Base-by-base conservation (phyloP, 805 yeast genomes). In the Saccharomycopsis oosterbeekiorum region DNA sequence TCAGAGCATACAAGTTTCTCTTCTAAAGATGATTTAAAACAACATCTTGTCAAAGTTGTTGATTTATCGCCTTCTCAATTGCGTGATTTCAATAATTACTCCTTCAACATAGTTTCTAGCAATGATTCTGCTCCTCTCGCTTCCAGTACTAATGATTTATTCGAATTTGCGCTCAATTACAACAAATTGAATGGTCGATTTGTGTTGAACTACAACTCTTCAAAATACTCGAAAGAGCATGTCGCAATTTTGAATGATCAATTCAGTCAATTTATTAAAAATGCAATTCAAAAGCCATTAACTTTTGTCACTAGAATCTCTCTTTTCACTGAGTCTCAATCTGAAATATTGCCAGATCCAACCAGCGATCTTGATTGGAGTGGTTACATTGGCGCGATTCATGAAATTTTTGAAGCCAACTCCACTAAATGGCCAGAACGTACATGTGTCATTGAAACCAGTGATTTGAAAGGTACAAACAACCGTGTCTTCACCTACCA, bases 381-480 rank as follows among this genome's bases (percentile, higher is more conserved):
- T 51, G 88, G 87, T 36, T 94, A 83, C 74, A 81, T 96, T 66
- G 99, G 99, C 55, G 92, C 98, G 15, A 96, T 94, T 68, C 99
- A 94, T 70, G 99, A 94, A 69, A 92, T 94, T 54, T 94, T 94
- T 74, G 85, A 88, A 73, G 84, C 80, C 62, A 96, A 94, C 70
- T 97, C 99, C 14, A 84, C 79, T 55, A 80, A 80, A 67, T 84
- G 82, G 71, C 99, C 99, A 2, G 91, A 89, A 40, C 82, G 96
- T 70, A 79, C 88, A 12, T 90, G 98, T 76, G 96, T 94, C 50
- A 86, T 93, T 34, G 99, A 94, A 75, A 93, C 99, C 29, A 87
- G 86, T 65, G 84, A 87, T 53, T 83, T 84, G 70, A 71, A 83
- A 65, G 79, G 82, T 61, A 67, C 64, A 9, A 68, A 70, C 4